Conservation (phyloP, 495 filamentous ascomycete species). For the Margaritispora aquatica region DNA sequence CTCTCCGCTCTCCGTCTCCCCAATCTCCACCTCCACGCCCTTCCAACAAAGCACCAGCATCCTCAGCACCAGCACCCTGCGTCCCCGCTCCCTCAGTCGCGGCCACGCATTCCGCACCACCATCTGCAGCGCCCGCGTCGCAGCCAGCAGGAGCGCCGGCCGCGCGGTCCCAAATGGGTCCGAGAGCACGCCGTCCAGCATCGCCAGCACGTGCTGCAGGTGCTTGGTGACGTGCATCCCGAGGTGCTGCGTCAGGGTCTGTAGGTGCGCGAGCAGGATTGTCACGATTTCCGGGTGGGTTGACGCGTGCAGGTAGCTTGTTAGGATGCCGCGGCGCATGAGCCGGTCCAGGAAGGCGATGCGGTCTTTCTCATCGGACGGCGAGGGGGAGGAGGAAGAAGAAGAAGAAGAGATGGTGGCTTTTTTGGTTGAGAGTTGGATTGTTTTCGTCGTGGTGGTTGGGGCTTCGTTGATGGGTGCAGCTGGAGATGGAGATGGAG, state of each 20-base stretch:
- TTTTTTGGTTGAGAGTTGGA: too few species aligned
- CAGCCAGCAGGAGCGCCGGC: constrained; percentile 46
- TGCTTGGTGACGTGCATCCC: constrained; percentile 68
- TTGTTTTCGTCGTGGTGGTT: too few species aligned
- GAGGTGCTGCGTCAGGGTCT: constrained; percentile 48
- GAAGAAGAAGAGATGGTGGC: too few species aligned
- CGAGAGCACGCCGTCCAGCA: constrained; percentile 57
- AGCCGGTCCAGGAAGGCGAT: constrained; percentile 40
- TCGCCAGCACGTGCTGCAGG: constrained; percentile 64
- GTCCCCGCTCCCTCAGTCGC: constrained; percentile 47
- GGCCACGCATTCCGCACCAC: constrained; percentile 71
- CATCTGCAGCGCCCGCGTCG: constrained; percentile 45
- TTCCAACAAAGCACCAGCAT: constrained; percentile 63
- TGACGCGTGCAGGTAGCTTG: constrained; percentile 45
- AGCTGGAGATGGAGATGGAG: too few species aligned
- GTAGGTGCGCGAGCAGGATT: constrained; percentile 53
- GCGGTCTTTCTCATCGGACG: not conserved
- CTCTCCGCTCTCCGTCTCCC: constrained; percentile 38
- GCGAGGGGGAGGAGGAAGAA: not conserved
- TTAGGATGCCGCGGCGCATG: constrained; percentile 49
- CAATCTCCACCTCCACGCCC: constrained; percentile 51
- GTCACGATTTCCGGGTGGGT: constrained; percentile 43
- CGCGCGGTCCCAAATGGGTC: constrained; percentile 63
- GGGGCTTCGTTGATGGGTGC: too few species aligned
- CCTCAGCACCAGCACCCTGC: constrained; percentile 64